Percentiles rank a stretch among this genome's conserved stretches.
Conservation (phyloP, 495 filamentous ascomycete genomes). For the Aspergillus bridgeri region DNA sequence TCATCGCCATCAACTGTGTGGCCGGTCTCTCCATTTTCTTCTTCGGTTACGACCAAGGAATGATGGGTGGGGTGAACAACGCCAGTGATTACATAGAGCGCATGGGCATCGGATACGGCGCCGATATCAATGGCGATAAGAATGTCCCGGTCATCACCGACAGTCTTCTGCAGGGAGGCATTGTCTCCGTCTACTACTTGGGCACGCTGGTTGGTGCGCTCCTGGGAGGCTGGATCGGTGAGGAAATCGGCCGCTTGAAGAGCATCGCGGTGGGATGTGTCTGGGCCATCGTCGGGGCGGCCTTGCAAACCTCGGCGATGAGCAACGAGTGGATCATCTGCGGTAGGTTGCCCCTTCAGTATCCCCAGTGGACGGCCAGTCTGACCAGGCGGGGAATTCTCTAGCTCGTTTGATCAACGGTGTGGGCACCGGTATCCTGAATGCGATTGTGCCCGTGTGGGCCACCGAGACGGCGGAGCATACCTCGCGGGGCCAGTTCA, state of each 20-base stretch:
- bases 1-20: conserved; percentile 62
- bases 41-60: conserved; percentile 66
- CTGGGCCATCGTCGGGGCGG: conserved; percentile 58
- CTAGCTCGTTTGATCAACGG: conserved; percentile 62
- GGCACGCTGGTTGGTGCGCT: conserved; percentile 60
- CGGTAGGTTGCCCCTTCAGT: conserved; percentile 30
- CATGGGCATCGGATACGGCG: conserved; percentile 65
- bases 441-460: conserved; percentile 70
- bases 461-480: conserved; percentile 67
- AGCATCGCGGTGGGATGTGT: conserved; percentile 53
- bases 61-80: conserved; percentile 75
- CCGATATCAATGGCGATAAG: conserved; percentile 42
- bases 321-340: conserved; percentile 71
- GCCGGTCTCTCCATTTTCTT: conserved; percentile 60
- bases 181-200: conserved; percentile 67
- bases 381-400: conserved; percentile 6
- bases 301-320: conserved; percentile 59
- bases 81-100: conserved; percentile 59
- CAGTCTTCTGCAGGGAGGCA: conserved; percentile 65
- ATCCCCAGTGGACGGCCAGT: background rate
- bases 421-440: conserved; percentile 67
- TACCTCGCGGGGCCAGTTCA: conserved; percentile 65
- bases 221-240: conserved; percentile 58
- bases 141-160: conserved; percentile 53
- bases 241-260: conserved; percentile 59